These are phyloP conservation scores for Fomitopsis pulvina DNA, from an alignment of 768 basidiomycete genomes.

Conservation along the genomic window DNA sequence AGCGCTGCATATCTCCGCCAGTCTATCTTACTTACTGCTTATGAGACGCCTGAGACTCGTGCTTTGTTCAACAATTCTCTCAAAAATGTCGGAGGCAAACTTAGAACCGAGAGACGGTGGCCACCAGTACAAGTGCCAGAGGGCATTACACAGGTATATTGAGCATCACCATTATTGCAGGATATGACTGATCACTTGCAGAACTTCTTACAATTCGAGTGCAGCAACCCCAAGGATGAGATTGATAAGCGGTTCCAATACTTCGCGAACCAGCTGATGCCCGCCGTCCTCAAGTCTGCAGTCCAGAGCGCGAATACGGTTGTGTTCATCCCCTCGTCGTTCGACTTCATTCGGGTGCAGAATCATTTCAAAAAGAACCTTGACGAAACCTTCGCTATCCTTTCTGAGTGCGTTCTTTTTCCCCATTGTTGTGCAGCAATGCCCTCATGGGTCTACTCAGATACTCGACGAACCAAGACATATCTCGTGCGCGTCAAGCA, in stretches of 20 bases:
- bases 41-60: conserved; percentile 86
- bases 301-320: conserved; percentile 86
- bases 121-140: conserved; percentile 71
- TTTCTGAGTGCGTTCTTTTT: conserved; percentile 70
- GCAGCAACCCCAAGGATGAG: conserved; percentile 64
- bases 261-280: conserved; percentile 87
- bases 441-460: conserved; percentile 30
- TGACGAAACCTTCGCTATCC: conserved; percentile 67
- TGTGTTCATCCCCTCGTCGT: conserved; percentile 90
- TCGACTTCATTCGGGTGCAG: conserved; percentile 90
- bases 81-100: conserved; percentile 81
- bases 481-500: conserved; percentile 85
- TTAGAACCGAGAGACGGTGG: conserved; percentile 65
- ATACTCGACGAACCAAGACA: conserved; percentile 91
- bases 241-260: conserved; percentile 80
- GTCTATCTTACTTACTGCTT: conserved; percentile 78
- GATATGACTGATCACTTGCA: conserved; percentile 22
- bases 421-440: neutral
- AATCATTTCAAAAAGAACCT: conserved; percentile 75
- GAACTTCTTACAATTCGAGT: conserved; percentile 74
- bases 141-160: conserved; percentile 80
- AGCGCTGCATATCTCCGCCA: conserved; percentile 88
- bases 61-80: conserved; percentile 69
- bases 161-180: too few species aligned
- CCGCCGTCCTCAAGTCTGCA: conserved; percentile 81